phyloP scores from a whole-genome alignment of 2,329 filamentous ascomycete genomes.

The Aspergillus sp. region DNA sequence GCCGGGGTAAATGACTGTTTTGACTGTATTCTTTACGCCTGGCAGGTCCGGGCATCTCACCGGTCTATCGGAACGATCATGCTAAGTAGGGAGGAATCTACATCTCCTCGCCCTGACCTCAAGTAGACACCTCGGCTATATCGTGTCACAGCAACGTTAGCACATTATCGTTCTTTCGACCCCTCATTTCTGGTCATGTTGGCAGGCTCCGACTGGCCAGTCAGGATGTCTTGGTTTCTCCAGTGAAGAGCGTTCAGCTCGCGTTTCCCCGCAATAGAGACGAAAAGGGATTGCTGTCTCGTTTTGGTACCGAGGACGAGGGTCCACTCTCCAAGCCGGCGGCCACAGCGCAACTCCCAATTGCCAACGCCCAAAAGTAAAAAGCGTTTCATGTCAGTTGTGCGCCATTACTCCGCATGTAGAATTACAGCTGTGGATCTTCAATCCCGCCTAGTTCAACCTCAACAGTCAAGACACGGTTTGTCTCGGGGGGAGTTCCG shows the following conservation, averaged over 20 bases:
- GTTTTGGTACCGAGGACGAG: background rate
- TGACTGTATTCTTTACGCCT: background rate
- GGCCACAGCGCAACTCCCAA: background rate
- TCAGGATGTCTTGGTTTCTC: no score
- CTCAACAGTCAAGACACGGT: background rate
- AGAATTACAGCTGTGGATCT: background rate
- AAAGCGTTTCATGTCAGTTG: background rate
- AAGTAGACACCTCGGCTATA: background rate
- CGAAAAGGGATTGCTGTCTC: slow-evolving; percentile 6
- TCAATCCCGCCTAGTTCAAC: background rate
- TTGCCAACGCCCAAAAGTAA: background rate
- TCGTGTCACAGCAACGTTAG: background rate
- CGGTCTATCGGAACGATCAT: no score
- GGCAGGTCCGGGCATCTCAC: background rate
- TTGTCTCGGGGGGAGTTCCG: background rate
- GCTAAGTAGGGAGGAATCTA: no score
- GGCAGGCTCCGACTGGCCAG: background rate
- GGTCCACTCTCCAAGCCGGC: background rate
- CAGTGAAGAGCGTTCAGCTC: background rate
- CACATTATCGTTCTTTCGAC: background rate
- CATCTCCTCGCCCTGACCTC: background rate
- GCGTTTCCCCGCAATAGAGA: slow-evolving; percentile 4
- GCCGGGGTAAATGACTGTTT: background rate
- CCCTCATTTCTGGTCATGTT: background rate
- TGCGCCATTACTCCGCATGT: background rate